phyloP scores from a whole-genome alignment of 148 eudicot species.

The Rhododendron ovatum region DNA sequence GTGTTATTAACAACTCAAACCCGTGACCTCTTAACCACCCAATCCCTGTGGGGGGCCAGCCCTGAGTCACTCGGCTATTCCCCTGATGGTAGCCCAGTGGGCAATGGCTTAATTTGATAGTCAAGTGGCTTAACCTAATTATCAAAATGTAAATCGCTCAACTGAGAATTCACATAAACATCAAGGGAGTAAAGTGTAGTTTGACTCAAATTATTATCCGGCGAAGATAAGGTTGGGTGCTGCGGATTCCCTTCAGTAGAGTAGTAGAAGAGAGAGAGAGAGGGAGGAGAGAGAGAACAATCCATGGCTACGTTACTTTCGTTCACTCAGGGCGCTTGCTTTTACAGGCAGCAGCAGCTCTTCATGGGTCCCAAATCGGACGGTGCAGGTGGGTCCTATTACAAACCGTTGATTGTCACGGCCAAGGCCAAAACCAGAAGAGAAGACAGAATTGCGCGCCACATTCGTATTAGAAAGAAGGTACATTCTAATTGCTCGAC shows the following conservation, averaged over 20 bases:
- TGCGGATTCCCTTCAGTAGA: neutral
- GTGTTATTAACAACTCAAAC: neutral
- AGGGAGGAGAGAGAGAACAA: neutral
- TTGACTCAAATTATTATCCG: neutral
- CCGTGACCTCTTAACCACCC: neutral
- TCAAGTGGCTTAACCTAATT: neutral
- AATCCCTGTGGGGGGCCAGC: neutral
- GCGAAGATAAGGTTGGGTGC: neutral
- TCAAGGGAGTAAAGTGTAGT: neutral
- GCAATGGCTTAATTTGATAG: neutral
- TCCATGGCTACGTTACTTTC: slow-evolving; percentile 6
- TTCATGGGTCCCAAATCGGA: slow-evolving; percentile 7
- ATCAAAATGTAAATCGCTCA: neutral
- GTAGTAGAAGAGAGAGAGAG: neutral
- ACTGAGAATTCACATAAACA: neutral
- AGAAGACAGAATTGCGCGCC: slow-evolving; percentile 23
- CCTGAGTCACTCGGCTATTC: neutral
- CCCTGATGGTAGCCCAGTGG: neutral
- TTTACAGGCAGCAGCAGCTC: slow-evolving; percentile 1
- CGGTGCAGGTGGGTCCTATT: neutral
- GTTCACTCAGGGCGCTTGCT: slow-evolving; percentile 8
- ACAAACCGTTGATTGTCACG: slow-evolving; percentile 8
- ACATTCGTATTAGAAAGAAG: slow-evolving; percentile 21
- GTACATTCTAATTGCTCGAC: neutral
- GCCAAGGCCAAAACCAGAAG: slow-evolving; percentile 14